These are phyloP conservation scores for Kwoniella sp. DNA, from an alignment of 768 basidiomycete species.

Conservation along the genomic window DNA sequence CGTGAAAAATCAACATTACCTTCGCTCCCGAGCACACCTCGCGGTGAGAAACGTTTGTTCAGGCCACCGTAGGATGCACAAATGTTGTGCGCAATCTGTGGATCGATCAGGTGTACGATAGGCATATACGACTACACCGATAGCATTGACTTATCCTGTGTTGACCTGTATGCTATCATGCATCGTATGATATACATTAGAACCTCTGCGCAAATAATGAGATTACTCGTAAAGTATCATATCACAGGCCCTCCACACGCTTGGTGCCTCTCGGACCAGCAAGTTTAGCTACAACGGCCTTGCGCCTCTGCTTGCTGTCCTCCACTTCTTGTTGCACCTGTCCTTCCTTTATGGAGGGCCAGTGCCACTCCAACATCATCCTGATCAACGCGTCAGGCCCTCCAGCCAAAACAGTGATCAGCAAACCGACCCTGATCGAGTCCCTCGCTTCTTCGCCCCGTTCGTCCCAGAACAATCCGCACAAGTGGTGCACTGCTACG, in stretches of 20 bases:
- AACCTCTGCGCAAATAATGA: no score
- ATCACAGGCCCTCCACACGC: not conserved
- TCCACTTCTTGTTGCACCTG: not conserved
- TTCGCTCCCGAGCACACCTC: no score
- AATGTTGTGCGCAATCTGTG: no score
- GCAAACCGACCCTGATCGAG: slow-evolving; percentile 18
- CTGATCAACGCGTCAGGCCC: slow-evolving; percentile 8
- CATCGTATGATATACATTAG: no score
- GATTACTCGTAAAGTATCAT: no score
- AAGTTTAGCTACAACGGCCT: not conserved
- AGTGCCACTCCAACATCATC: slow-evolving; percentile 5
- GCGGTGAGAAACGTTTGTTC: no score
- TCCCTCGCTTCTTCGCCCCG: slow-evolving; percentile 10
- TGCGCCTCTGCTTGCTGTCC: not conserved
- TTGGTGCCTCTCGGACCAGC: not conserved
- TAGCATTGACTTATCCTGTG: no score
- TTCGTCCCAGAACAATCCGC: slow-evolving; percentile 21
- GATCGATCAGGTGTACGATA: no score
- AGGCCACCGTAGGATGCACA: no score
- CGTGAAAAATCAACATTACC: no score
- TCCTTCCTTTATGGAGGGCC: not conserved
- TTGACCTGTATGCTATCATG: no score
- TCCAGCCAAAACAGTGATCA: slow-evolving; percentile 8
- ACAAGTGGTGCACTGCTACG: slow-evolving; percentile 40
- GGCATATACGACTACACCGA: no score